A percentile compares a stretch with the other conserved stretches of the same genome.
Evolutionary conservation across 2,329 filamentous ascomycete genomes (phyloP).

Genomic region (Phoma sp.): DNA sequence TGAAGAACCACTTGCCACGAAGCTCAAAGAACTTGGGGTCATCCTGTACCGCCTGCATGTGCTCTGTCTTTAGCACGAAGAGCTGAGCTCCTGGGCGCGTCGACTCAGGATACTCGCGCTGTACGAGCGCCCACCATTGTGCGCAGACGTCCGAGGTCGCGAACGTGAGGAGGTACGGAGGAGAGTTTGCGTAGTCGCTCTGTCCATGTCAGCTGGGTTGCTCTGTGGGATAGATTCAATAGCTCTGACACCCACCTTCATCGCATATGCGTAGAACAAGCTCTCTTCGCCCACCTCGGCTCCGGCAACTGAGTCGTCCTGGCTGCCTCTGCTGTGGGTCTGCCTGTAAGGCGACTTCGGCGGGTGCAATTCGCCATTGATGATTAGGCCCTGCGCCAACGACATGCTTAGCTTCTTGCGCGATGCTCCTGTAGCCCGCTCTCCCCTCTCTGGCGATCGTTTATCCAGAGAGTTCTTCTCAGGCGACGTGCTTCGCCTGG

Average conservation of each 20-base stretch:
- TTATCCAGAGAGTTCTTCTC: slow-evolving; percentile 33
- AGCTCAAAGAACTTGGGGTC: slow-evolving; percentile 37
- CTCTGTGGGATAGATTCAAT: slow-evolving; percentile 1
- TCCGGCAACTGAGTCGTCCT: slow-evolving; percentile 5
- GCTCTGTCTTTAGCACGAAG: slow-evolving; percentile 44
- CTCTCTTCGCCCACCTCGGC: slow-evolving; percentile 20
- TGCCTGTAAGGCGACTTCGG: slow-evolving; percentile 27
- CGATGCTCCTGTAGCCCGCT: slow-evolving; percentile 17
- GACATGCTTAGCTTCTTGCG: slow-evolving; percentile 44
- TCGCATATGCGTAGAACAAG: slow-evolving; percentile 46
- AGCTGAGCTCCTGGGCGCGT: slow-evolving; percentile 41
- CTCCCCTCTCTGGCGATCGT: slow-evolving; percentile 27
- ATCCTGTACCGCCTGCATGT: slow-evolving; percentile 43
- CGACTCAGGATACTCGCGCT: slow-evolving; percentile 38
- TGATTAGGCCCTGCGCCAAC: slow-evolving; percentile 45
- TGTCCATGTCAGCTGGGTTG: slow-evolving; percentile 21
- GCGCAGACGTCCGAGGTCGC: slow-evolving; percentile 38
- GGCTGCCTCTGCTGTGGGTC: slow-evolving; percentile 13
- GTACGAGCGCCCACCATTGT: slow-evolving; percentile 45
- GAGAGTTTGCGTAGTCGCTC: slow-evolving; percentile 40
- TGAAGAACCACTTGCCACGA: slow-evolving; percentile 45
- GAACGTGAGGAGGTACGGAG: slow-evolving; percentile 45
- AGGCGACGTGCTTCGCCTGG: slow-evolving; percentile 28
- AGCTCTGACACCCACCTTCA: slow-evolving; percentile 32
- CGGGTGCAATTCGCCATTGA: slow-evolving; percentile 35